Conservation (phyloP, 495 filamentous ascomycete genomes). For the Chaetomium fimeti region DNA sequence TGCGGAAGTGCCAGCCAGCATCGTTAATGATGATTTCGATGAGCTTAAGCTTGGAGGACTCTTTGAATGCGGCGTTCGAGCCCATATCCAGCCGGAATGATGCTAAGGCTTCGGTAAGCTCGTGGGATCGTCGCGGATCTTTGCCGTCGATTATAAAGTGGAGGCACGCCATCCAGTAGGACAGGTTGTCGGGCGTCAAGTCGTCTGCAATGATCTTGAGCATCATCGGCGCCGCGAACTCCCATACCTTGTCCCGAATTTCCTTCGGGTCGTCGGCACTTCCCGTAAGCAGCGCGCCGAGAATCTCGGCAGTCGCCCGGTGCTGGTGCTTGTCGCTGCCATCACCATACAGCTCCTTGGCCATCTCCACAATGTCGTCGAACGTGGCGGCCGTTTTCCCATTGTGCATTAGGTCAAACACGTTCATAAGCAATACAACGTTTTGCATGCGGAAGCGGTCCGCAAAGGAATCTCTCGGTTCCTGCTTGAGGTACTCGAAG, state of each 20-base stretch:
- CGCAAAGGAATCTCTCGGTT: constrained; percentile 76
- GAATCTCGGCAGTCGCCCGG: constrained; percentile 90
- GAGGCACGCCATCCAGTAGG: constrained; percentile 92
- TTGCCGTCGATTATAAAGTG: constrained; percentile 76
- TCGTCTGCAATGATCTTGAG: constrained; percentile 82
- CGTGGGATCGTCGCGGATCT: constrained; percentile 83
- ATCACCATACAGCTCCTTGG: constrained; percentile 74
- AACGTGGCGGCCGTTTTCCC: constrained; percentile 73
- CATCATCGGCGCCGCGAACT: constrained; percentile 85
- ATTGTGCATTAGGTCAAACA: constrained; percentile 81
- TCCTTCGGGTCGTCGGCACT: constrained; percentile 68
- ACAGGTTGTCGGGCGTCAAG: constrained; percentile 87
- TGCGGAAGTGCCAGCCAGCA: constrained; percentile 92
- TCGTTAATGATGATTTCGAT: constrained; percentile 85
- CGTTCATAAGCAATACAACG: constrained; percentile 78
- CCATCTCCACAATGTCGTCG: constrained; percentile 81
- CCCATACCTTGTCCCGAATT: constrained; percentile 74
- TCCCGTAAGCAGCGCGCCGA: constrained; percentile 76
- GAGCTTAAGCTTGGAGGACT: constrained; percentile 92
- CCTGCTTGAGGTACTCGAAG: constrained; percentile 94
- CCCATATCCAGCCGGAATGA: constrained; percentile 88
- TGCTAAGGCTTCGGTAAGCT: constrained; percentile 78
- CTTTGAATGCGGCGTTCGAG: constrained; percentile 98
- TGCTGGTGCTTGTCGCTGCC: constrained; percentile 98
- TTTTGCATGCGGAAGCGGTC: constrained; percentile 89